Percentiles rank a stretch among this genome's conserved stretches.
phyloP scores from a whole-genome alignment of 352 stramenopile species.

The Phytophthora vignae region DNA sequence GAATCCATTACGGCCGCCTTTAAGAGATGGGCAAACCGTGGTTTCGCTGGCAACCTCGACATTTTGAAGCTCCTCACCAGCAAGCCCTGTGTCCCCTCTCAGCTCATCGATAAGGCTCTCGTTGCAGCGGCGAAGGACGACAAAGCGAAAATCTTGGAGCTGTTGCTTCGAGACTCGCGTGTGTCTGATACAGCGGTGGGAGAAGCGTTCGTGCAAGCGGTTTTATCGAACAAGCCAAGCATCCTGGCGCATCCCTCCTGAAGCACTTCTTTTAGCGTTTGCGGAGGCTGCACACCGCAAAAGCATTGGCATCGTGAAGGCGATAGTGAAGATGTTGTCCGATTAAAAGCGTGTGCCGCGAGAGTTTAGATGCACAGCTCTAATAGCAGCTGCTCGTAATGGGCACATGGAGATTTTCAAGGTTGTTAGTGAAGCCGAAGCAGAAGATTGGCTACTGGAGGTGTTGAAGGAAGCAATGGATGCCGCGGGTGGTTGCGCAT shows the following conservation, averaged over 20 bases:
- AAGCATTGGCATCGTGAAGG: not conserved
- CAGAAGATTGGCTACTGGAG: not conserved
- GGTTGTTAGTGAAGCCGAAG: not conserved
- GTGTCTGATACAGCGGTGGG: not conserved
- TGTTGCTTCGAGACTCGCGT: not conserved
- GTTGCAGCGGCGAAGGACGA: not conserved
- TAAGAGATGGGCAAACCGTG: not conserved
- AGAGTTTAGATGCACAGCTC: not conserved
- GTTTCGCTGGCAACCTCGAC: not conserved
- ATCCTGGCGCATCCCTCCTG: not conserved
- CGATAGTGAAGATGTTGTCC: not conserved
- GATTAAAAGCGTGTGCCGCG: not conserved
- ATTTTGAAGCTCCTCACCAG: not conserved
- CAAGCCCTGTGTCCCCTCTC: not conserved
- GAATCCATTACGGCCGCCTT: not conserved
- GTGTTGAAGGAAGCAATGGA: not conserved
- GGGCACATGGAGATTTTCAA: not conserved
- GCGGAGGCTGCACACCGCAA: not conserved
- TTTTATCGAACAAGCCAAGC: not conserved
- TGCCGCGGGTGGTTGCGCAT: not conserved
- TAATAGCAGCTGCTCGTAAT: not conserved
- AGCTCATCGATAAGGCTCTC: not conserved
- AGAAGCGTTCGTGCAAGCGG: constrained; percentile 9
- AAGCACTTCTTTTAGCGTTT: not conserved
- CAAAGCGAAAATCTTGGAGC: not conserved